phyloP scores from a whole-genome alignment of 805 yeast species.

The Metschnikowia bowlesiae region DNA sequence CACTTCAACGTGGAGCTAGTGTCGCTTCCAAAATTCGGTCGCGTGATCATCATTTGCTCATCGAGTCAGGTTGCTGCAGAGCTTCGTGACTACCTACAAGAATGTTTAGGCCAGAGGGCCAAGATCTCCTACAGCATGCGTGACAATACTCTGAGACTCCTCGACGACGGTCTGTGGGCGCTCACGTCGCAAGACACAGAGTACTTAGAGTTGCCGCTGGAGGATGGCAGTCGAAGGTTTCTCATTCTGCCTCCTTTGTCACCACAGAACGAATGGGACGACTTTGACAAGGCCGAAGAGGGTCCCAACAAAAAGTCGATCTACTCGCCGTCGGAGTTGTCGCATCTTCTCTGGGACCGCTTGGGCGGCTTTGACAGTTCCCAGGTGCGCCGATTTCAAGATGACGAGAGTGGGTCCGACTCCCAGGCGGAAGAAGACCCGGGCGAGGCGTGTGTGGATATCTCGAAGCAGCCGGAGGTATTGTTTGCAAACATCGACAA shows the following conservation, averaged over 20 bases:
- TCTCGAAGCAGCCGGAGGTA: constrained; percentile 30
- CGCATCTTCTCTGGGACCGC: constrained; percentile 42
- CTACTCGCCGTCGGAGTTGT: constrained; percentile 35
- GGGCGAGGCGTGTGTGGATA: constrained; percentile 15
- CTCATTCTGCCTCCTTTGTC: constrained; percentile 44
- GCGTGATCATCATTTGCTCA: constrained; percentile 34
- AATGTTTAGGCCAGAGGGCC: constrained; percentile 14
- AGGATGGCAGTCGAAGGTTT: constrained; percentile 33
- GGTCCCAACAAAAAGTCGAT: constrained; percentile 36
- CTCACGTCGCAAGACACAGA: constrained; percentile 16
- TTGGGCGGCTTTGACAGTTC: constrained; percentile 38
- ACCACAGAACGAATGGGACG: constrained; percentile 43
- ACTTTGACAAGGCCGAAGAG: constrained; percentile 38
- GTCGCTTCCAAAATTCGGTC: constrained; percentile 27
- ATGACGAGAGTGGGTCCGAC: constrained; percentile 11
- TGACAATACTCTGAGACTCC: constrained; percentile 23
- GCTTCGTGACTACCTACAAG: constrained; percentile 17
- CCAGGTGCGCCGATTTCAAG: constrained; percentile 27
- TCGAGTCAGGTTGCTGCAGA: constrained; percentile 18
- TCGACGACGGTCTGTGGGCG: constrained; percentile 15
- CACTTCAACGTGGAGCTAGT: constrained; percentile 30
- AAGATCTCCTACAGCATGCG: constrained; percentile 29
- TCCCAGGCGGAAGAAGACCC: constrained; percentile 4
- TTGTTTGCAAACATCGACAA: constrained; percentile 34
- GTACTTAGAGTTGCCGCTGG: constrained; percentile 39